A percentile compares a stretch with the other conserved stretches of the same genome.
Conservation (phyloP, 116 monocot species). For the Dioscorea cayenensis region DNA sequence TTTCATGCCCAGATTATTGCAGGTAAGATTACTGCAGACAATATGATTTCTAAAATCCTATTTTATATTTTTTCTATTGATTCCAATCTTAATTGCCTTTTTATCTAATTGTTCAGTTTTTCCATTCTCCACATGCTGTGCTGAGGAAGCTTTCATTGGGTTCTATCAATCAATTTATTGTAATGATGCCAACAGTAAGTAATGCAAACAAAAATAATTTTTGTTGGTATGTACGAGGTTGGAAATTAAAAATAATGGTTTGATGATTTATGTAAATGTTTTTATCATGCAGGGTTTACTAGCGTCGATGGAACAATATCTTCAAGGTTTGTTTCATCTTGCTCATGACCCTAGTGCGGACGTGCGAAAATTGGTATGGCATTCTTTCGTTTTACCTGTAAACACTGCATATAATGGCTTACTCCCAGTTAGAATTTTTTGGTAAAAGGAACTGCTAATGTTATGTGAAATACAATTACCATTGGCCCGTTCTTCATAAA, state of each 20-base stretch:
- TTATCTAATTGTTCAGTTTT: slow-evolving; percentile 58
- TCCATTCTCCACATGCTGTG: slow-evolving; percentile 73
- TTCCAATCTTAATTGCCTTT: not conserved
- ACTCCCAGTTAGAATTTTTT: not conserved
- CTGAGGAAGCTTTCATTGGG: slow-evolving; percentile 82
- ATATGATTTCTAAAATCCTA: not conserved
- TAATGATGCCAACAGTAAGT: slow-evolving; percentile 84
- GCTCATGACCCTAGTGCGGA: slow-evolving; percentile 71
- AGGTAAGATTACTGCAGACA: slow-evolving; percentile 36
- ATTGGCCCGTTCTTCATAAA: no score
- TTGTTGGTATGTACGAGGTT: slow-evolving; percentile 1
- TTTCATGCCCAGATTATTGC: slow-evolving; percentile 86
- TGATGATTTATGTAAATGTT: slow-evolving; percentile 6
- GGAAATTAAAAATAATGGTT: slow-evolving; percentile 4
- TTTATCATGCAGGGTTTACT: slow-evolving; percentile 68
- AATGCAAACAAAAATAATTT: slow-evolving; percentile 3
- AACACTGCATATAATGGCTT: not conserved
- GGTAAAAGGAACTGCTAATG: no score
- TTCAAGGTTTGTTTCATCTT: slow-evolving; percentile 92
- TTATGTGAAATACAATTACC: no score
- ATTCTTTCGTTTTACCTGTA: slow-evolving; percentile 1
- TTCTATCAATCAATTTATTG: slow-evolving; percentile 90
- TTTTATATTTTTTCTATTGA: not conserved
- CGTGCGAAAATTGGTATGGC: slow-evolving; percentile 82
- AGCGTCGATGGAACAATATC: slow-evolving; percentile 84